Evolutionary conservation across 2,329 filamentous ascomycete species (phyloP).

Genomic region (Rhynchosporium graminicola): DNA sequence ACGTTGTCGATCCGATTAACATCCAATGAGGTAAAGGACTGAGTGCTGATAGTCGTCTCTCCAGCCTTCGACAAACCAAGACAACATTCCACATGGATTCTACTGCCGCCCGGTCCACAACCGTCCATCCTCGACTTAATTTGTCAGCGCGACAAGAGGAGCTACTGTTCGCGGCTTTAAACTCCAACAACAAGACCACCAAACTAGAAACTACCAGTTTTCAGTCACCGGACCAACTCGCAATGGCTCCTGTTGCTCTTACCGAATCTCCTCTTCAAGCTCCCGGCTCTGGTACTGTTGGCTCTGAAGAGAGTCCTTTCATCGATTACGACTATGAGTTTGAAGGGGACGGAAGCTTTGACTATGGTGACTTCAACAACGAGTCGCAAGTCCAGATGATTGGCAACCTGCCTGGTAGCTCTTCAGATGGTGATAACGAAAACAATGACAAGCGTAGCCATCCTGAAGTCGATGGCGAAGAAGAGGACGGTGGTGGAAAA

Average conservation of each 20-base stretch:
- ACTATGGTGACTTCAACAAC: constrained; percentile 51
- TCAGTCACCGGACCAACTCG: constrained; percentile 43
- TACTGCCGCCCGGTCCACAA: constrained; percentile 22
- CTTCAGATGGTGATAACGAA: constrained; percentile 48
- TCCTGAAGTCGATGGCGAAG: constrained; percentile 67
- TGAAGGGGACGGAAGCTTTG: constrained; percentile 72
- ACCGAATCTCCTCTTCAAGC: constrained; percentile 50
- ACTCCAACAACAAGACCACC: constrained; percentile 57
- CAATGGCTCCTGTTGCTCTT: constrained; percentile 52
- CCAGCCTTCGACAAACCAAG: constrained; percentile 1
- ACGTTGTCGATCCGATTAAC: neutral
- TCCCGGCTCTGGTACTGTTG: constrained; percentile 49
- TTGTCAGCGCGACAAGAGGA: constrained; percentile 77
- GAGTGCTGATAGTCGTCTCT: constrained; percentile 14
- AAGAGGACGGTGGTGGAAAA: constrained; percentile 68
- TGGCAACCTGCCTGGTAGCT: constrained; percentile 65
- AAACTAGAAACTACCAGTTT: constrained; percentile 33
- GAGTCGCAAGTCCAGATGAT: constrained; percentile 68
- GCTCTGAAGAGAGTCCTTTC: constrained; percentile 75
- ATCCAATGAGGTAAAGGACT: neutral
- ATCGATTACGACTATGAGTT: constrained; percentile 81
- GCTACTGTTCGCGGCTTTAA: constrained; percentile 73
- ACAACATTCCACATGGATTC: constrained; percentile 30
- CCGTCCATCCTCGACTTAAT: constrained; percentile 59
- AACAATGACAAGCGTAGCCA: constrained; percentile 71